These are phyloP conservation scores for Fusarium neocosmosporiellum DNA, from an alignment of 2,329 filamentous ascomycete genomes.

Conservation along the genomic window DNA sequence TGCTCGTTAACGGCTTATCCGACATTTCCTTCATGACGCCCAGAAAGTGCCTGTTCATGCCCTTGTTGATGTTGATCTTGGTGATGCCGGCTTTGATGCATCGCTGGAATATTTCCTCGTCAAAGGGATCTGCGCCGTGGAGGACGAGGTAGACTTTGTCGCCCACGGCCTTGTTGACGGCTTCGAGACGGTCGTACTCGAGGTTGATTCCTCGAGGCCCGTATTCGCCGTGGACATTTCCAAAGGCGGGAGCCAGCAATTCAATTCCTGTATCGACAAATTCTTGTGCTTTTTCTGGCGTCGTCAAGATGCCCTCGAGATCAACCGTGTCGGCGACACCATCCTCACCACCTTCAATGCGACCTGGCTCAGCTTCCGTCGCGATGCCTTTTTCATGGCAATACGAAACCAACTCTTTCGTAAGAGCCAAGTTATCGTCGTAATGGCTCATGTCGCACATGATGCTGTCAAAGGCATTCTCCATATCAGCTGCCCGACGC, in stretches of 20 bases:
- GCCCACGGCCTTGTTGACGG: slow-evolving; percentile 55
- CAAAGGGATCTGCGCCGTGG: slow-evolving; percentile 62
- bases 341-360: slow-evolving; percentile 66
- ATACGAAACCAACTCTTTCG: slow-evolving; percentile 68
- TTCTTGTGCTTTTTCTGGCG: slow-evolving; percentile 74
- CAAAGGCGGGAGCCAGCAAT: slow-evolving; percentile 79
- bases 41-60: slow-evolving; percentile 61
- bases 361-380: slow-evolving; percentile 69
- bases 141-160: slow-evolving; percentile 59
- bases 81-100: slow-evolving; percentile 59
- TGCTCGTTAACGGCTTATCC: slow-evolving; percentile 58
- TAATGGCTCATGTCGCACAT: slow-evolving; percentile 84
- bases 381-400: slow-evolving; percentile 73
- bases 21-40: slow-evolving; percentile 57
- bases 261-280: slow-evolving; percentile 79
- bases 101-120: slow-evolving; percentile 55
- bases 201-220: slow-evolving; percentile 64
- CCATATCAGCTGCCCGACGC: slow-evolving; percentile 58
- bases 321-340: slow-evolving; percentile 73
- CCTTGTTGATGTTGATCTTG: slow-evolving; percentile 65
- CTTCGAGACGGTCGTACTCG: slow-evolving; percentile 38
- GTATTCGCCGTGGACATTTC: slow-evolving; percentile 82
- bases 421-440: slow-evolving; percentile 75
- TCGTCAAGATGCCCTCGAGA: slow-evolving; percentile 66
- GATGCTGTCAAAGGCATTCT: slow-evolving; percentile 71